These are phyloP conservation scores for Artemisia tridentata DNA, from an alignment of 129 eudicot genomes.

Conservation along the genomic window DNA sequence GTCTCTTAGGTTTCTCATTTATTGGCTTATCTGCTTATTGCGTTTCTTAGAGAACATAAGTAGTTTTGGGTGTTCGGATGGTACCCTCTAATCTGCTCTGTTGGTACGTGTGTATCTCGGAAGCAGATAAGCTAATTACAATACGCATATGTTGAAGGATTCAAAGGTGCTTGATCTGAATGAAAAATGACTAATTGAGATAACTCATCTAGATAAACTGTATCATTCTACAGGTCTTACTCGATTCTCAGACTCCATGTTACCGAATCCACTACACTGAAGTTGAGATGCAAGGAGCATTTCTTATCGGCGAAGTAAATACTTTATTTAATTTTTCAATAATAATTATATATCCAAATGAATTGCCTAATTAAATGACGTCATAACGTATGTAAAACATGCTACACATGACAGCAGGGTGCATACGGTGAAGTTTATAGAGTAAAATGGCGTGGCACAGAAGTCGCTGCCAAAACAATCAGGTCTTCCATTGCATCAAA, in stretches of 20 bases:
- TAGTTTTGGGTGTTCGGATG: too few species aligned
- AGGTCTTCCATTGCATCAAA: constrained; percentile 66
- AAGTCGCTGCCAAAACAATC: constrained; percentile 74
- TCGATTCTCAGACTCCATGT: constrained; percentile 52
- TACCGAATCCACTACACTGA: constrained; percentile 47
- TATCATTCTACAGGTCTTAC: constrained; percentile 38
- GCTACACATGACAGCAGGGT: constrained; percentile 43
- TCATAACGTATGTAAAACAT: constrained; percentile 17
- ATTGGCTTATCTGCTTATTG: too few species aligned
- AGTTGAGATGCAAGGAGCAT: constrained; percentile 44
- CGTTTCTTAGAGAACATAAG: too few species aligned
- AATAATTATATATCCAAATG: too few species aligned
- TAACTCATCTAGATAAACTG: background rate
- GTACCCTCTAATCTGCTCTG: too few species aligned
- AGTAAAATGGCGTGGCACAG: constrained; percentile 76
- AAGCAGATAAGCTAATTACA: too few species aligned
- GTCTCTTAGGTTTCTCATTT: too few species aligned
- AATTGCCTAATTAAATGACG: background rate
- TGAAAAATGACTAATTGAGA: too few species aligned
- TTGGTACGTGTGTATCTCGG: too few species aligned
- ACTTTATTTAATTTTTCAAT: background rate
- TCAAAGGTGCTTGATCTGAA: too few species aligned
- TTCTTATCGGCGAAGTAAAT: constrained; percentile 61
- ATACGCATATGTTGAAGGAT: too few species aligned
- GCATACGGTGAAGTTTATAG: constrained; percentile 71